Base-by-base conservation (phyloP, 2,329 filamentous ascomycete genomes). In the Aspergillus floridensis region DNA sequence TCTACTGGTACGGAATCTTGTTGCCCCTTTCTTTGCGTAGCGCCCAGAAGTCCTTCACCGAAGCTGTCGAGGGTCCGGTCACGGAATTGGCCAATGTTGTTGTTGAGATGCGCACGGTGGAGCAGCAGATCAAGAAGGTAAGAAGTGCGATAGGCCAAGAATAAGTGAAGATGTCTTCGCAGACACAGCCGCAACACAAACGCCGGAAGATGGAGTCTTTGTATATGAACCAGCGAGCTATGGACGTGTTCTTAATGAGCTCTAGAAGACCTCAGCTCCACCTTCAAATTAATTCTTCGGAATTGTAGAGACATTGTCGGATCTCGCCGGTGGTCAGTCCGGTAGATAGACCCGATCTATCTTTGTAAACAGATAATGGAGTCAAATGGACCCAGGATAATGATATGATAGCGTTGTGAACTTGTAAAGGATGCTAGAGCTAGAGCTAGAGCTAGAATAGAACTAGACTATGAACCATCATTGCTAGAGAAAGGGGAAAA, bases 1-100 rank as follows among this genome's bases (percentile, higher is more conserved):
- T 82, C 24, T 71, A 72, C 22, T 81, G 80, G 80, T 82, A 80
- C 64, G 80, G 80, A 5, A 77, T 82, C 46, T 69, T 82, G 12
- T 74, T 79, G 19, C 77, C 80, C 3, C 71, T 72, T 10, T 72
- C 77, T 24, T 70, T 82, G 38, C 78, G 78, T 57, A 72, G 61
- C 41, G 76, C 79, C 3, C 80, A 82, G 64, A 69, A 63, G 51
- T 74, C 73, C 14, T 82, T 82, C 60, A 70, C 66, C 7, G 63
- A 67, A n/a, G 77, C 71, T 14, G 64, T 80, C n/a, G 70, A 74
- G 26, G 66, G 67, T 8, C 62, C 67, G 1, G 65, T 80, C 24
- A 71, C 77, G 2, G 65, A 72, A 24, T 62, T 81, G 57, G 71
- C 76, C 14, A 74, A 68, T 49, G 67, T 76, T 4, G 60, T 71